Evolutionary conservation across 177 flowering plant species (phyloP).

Genomic region (Vitis hybrid): DNA sequence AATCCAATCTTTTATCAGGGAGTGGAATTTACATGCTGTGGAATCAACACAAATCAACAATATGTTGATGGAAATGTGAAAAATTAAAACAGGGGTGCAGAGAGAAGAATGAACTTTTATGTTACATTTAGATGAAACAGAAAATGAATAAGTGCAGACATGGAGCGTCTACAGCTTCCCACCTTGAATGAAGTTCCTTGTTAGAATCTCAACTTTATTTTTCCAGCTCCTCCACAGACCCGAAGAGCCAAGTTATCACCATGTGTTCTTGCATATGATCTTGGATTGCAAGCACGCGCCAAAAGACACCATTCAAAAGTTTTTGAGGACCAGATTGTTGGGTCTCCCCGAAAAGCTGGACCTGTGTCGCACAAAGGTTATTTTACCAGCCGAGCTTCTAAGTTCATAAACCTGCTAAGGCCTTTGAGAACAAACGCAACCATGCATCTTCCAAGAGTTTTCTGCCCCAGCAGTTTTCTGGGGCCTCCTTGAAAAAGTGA

Average conservation of each 20-base stretch:
- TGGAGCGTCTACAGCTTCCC: not conserved
- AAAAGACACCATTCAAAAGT: no score
- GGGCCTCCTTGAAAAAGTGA: not conserved
- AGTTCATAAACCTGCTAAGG: not conserved
- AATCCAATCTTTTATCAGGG: not conserved
- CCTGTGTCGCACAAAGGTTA: no score
- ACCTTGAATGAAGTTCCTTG: not conserved
- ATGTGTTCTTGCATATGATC: not conserved
- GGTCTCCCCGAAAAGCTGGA: no score
- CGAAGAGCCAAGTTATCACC: not conserved
- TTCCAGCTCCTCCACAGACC: not conserved
- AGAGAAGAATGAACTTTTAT: not conserved
- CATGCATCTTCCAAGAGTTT: constrained; percentile 3
- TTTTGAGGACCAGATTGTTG: no score
- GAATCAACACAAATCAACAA: not conserved
- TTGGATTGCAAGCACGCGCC: no score
- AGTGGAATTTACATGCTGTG: not conserved
- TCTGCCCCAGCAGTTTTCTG: not conserved
- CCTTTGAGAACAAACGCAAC: not conserved
- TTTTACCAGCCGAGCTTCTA: not conserved
- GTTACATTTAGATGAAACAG: not conserved
- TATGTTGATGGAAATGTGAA: not conserved
- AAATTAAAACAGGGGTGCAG: not conserved
- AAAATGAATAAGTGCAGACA: not conserved
- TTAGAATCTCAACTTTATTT: constrained; percentile 1